Evolutionary conservation across 129 eudicot genomes (phyloP), one percentile per base, ranked within the genome.

Genomic region (Helianthus tuberosus): DNA sequence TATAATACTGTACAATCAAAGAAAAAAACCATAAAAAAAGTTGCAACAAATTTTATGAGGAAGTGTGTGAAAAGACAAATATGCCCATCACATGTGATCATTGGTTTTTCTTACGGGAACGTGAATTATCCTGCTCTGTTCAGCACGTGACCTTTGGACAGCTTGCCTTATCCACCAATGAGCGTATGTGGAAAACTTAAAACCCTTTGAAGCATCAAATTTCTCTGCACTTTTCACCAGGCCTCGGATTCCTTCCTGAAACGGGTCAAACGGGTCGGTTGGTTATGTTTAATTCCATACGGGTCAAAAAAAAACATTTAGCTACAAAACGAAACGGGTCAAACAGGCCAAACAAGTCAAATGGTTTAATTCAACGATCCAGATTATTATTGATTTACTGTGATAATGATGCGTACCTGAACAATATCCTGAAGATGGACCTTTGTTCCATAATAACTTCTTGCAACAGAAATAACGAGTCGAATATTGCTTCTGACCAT

Each of bases 201-300:
- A n/a, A n/a, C n/a, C n/a, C n/a, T n/a, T n/a, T n/a, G n/a, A n/a
- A n/a, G n/a, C n/a, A n/a, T n/a, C n/a, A n/a, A n/a, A n/a, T n/a
- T n/a, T n/a, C n/a, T n/a, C n/a, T n/a, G n/a, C n/a, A n/a, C n/a
- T n/a, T n/a, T n/a, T n/a, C n/a, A n/a, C n/a, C n/a, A n/a, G n/a
- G n/a, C n/a, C n/a, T n/a, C n/a, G n/a, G n/a, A n/a, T n/a, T n/a
- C 99, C 99, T 91, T 89, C 99, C 96, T 95, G 85, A 39, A 47
- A 58, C 32, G 13, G 32, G 14, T 57, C 12, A 68, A 20, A 66
- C 16, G 35, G 15, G 29, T 17, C 11, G 10, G 14, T 6, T 25
- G 64, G 38, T 55, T 25, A 10, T 58, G 39, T 23, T 25, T 58
- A 25, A 23, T 10, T 13, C 5, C 14, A 47, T 14, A 8, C 36